phyloP scores from a whole-genome alignment of 2,329 filamentous ascomycete genomes.

The Colletotrichum lini region DNA sequence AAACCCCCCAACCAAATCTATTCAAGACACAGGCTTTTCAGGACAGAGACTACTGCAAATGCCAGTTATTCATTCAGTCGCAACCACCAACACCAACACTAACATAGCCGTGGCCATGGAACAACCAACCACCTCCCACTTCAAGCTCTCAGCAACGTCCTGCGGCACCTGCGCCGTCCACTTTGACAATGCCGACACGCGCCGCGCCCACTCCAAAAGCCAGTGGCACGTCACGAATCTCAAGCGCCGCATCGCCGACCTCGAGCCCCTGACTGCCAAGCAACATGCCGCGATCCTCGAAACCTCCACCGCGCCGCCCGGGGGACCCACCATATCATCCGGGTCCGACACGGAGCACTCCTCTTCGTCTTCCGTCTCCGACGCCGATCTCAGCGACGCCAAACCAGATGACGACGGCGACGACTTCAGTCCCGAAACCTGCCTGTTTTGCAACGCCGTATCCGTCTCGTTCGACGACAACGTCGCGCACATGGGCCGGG shows the following conservation, averaged over 20 bases:
- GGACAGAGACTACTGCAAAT: too few species aligned
- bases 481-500: conserved; percentile 62
- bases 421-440: conserved; percentile 50
- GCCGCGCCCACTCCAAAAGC: conserved; percentile 37
- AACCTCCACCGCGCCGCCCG: background rate
- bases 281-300: conserved; percentile 16
- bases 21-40: background rate
- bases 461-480: conserved; percentile 53
- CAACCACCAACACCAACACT: background rate
- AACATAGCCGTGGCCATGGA: conserved; percentile 19
- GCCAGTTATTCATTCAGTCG: background rate
- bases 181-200: conserved; percentile 29
- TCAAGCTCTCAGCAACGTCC: conserved; percentile 36
- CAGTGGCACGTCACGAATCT: conserved; percentile 39
- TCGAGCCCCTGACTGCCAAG: conserved; percentile 27
- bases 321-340: background rate
- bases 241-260: conserved; percentile 35
- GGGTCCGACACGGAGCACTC: conserved; percentile 17
- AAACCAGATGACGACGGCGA: background rate
- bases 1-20: background rate
- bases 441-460: conserved; percentile 59
- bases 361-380: conserved; percentile 26
- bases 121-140: conserved; percentile 14
- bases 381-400: background rate
- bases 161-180: conserved; percentile 36